phyloP scores from a whole-genome alignment of 1,284 basidiomycete genomes.

The Cystobasidiaceae sp. region DNA sequence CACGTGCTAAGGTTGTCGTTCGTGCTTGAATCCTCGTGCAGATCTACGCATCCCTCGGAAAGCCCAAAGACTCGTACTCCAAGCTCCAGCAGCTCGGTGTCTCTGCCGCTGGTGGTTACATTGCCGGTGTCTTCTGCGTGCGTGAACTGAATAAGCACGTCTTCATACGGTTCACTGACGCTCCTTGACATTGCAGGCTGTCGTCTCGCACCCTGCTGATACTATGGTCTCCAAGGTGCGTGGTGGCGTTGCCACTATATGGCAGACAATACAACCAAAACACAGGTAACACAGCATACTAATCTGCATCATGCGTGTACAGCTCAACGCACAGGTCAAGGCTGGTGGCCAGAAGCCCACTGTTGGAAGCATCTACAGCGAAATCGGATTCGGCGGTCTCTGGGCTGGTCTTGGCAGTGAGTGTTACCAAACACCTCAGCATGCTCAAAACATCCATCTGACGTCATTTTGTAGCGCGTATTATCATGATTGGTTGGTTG shows the following conservation, averaged over 20 bases:
- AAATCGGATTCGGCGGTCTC: constrained; percentile 44
- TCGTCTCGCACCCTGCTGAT: constrained; percentile 46
- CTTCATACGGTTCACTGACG: neutral
- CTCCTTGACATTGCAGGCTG: constrained; percentile 29
- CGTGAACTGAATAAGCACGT: neutral
- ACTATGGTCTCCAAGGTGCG: constrained; percentile 41
- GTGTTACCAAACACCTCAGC: neutral
- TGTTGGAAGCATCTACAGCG: constrained; percentile 43
- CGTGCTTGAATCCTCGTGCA: too few species aligned
- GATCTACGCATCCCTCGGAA: constrained; percentile 39
- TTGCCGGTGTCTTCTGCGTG: constrained; percentile 45
- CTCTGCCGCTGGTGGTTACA: constrained; percentile 41
- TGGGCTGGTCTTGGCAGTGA: constrained; percentile 44
- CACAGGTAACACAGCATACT: neutral
- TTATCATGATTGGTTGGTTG: constrained; percentile 24
- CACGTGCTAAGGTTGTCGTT: too few species aligned
- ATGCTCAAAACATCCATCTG: neutral
- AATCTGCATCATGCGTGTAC: neutral
- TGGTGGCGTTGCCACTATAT: neutral
- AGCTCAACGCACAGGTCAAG: constrained; percentile 44
- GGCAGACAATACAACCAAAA: neutral
- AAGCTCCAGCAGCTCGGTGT: constrained; percentile 45
- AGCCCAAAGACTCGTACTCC: constrained; percentile 43
- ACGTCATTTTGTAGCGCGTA: neutral
- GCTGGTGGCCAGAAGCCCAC: constrained; percentile 43